phyloP scores from a whole-genome alignment of 768 basidiomycete genomes.

The Rubroboletus pulcherrimus region DNA sequence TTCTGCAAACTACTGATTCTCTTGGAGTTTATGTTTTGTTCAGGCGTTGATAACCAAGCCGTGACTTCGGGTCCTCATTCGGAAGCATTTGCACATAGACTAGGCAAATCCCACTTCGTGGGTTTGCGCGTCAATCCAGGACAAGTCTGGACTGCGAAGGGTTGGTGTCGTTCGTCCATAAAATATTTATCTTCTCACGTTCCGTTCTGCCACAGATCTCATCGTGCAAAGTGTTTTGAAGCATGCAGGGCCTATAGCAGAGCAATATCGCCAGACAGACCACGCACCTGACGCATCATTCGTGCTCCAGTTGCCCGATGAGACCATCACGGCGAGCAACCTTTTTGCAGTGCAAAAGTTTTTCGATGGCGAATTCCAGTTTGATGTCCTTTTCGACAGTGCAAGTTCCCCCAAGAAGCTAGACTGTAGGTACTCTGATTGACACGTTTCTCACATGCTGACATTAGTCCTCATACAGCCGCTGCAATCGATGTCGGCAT shows the following conservation, averaged over 20 bases:
- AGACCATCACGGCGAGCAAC: slow-evolving; percentile 68
- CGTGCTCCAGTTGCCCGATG: slow-evolving; percentile 72
- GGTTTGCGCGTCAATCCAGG: slow-evolving; percentile 61
- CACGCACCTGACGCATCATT: slow-evolving; percentile 76
- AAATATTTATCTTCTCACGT: background rate
- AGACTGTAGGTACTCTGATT: slow-evolving; percentile 45
- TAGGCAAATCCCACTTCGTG: slow-evolving; percentile 68
- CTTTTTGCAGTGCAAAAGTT: slow-evolving; percentile 84
- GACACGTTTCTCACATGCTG: background rate
- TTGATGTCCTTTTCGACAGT: slow-evolving; percentile 87
- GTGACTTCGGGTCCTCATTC: slow-evolving; percentile 55
- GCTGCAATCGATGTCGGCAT: slow-evolving; percentile 65
- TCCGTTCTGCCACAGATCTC: slow-evolving; percentile 41
- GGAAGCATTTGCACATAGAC: slow-evolving; percentile 51
- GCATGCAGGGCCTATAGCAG: slow-evolving; percentile 51
- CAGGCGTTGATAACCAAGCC: slow-evolving; percentile 57
- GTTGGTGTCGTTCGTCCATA: slow-evolving; percentile 33
- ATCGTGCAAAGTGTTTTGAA: slow-evolving; percentile 59
- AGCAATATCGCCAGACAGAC: slow-evolving; percentile 47
- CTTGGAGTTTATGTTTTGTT: slow-evolving; percentile 6
- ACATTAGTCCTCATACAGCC: slow-evolving; percentile 39
- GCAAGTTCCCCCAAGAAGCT: slow-evolving; percentile 61
- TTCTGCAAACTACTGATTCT: background rate
- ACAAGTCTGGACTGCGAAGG: slow-evolving; percentile 82
- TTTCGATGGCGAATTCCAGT: slow-evolving; percentile 81